These are phyloP conservation scores for Apiotrichum mycotoxinovorans DNA, from an alignment of 1,284 basidiomycete species.

Conservation along the genomic window DNA sequence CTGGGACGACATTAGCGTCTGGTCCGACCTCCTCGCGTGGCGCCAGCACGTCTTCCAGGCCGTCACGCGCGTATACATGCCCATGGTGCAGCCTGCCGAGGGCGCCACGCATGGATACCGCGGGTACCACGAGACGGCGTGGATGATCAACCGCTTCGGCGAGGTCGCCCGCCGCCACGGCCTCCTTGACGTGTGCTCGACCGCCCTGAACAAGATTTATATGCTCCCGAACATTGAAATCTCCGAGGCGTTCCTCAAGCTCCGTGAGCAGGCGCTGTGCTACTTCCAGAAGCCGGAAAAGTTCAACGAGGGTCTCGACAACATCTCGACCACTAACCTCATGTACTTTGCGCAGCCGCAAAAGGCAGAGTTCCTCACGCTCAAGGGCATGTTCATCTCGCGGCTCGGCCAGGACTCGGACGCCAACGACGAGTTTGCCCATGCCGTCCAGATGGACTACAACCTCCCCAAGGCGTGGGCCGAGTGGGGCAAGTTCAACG, in stretches of 20 bases:
- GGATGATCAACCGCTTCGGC: conserved; percentile 99
- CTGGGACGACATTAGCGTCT: conserved; percentile 97
- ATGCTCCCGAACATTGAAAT: conserved; percentile 99
- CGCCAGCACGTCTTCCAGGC: conserved; percentile 83
- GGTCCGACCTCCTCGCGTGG: conserved; percentile 98
- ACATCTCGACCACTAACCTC: conserved; percentile 98
- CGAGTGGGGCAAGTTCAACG: conserved; percentile 95
- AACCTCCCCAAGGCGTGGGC: conserved; percentile 95
- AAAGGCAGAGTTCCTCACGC: conserved; percentile 98
- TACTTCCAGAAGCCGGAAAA: conserved; percentile 96
- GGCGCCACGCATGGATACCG: conserved; percentile 83
- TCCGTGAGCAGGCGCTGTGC: conserved; percentile 98
- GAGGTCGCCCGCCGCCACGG: conserved; percentile 98
- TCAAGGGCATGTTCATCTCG: conserved; percentile 99
- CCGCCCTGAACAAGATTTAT: conserved; percentile 94
- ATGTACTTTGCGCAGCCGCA: conserved; percentile 95
- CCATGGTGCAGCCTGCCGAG: conserved; percentile 63
- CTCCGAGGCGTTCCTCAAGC: conserved; percentile 97
- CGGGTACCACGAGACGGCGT: conserved; percentile 99
- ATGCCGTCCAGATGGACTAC: conserved; percentile 95
- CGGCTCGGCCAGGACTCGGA: conserved; percentile 83
- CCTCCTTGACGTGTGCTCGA: conserved; percentile 92
- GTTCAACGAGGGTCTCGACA: conserved; percentile 88
- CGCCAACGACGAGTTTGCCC: conserved; percentile 86
- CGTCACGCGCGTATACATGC: conserved; percentile 97